phyloP scores from a whole-genome alignment of 495 filamentous ascomycete species.

The Neurospora africana region DNA sequence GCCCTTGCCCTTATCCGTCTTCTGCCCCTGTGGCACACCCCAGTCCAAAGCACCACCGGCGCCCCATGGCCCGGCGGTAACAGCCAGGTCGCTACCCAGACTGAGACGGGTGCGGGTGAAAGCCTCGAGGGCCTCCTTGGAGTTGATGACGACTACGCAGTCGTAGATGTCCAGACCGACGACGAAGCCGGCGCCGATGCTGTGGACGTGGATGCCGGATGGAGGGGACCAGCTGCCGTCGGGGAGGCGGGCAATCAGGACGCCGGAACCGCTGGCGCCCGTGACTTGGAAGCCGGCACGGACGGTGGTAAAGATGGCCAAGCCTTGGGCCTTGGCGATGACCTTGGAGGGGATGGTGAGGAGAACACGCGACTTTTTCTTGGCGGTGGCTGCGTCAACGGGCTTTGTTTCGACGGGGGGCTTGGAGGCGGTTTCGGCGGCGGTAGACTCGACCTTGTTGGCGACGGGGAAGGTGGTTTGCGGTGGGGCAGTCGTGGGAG shows the following conservation, averaged over 20 bases:
- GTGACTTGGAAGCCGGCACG: constrained; percentile 69
- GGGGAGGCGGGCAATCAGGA: constrained; percentile 57
- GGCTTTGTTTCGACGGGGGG: not conserved
- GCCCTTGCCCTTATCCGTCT: constrained; percentile 4
- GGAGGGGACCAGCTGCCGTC: constrained; percentile 72
- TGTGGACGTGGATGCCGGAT: constrained; percentile 65
- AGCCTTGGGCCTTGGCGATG: constrained; percentile 61
- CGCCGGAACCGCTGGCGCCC: constrained; percentile 64
- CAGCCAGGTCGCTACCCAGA: constrained; percentile 64
- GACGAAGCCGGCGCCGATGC: constrained; percentile 64
- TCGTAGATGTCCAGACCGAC: constrained; percentile 78
- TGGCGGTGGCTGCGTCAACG: constrained; percentile 9
- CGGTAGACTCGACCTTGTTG: constrained; percentile 4
- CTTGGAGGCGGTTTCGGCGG: not conserved
- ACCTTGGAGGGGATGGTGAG: constrained; percentile 67
- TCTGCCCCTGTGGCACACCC: constrained; percentile 15
- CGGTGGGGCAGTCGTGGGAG: constrained; percentile 1
- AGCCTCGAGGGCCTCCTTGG: constrained; percentile 55
- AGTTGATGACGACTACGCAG: constrained; percentile 75
- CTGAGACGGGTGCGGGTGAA: constrained; percentile 66
- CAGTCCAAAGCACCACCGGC: constrained; percentile 56
- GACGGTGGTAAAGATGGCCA: constrained; percentile 79
- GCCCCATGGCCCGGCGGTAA: constrained; percentile 62
- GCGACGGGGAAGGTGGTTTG: constrained; percentile 3
- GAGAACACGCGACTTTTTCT: constrained; percentile 24